Conservation (phyloP, 306 rosid genomes). For the Malus orientalis region DNA sequence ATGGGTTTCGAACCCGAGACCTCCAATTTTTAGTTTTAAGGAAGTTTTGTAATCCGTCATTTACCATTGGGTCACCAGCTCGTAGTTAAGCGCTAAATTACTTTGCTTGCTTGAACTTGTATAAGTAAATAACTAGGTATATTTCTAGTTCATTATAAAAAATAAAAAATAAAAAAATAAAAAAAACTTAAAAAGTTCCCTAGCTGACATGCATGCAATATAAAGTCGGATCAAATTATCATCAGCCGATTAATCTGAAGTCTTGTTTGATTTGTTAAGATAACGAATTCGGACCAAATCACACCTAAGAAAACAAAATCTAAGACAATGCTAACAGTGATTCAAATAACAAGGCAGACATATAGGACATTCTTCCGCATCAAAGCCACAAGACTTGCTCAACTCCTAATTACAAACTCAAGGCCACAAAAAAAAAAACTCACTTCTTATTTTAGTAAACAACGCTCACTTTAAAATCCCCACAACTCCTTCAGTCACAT, state of each 20-base stretch:
- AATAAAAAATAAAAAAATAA: too few relatives aligned
- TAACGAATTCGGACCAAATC: background rate
- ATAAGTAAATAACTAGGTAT: too few relatives aligned
- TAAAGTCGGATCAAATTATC: background rate
- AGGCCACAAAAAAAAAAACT: background rate
- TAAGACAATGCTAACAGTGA: background rate
- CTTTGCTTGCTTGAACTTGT: too few relatives aligned
- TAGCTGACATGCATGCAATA: too few relatives aligned
- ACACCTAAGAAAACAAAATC: background rate
- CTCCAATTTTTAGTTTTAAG: too few relatives aligned
- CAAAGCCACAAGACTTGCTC: constrained; percentile 27
- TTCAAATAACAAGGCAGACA: background rate
- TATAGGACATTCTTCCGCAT: constrained; percentile 1
- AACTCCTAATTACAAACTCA: constrained; percentile 7
- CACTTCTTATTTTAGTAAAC: constrained; percentile 19
- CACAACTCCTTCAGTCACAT: background rate
- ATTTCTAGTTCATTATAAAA: too few relatives aligned
- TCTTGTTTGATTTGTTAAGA: background rate
- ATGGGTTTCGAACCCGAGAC: too few relatives aligned
- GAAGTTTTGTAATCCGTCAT: too few relatives aligned
- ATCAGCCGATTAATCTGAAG: background rate
- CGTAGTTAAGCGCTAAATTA: too few relatives aligned
- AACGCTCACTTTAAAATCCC: constrained; percentile 1
- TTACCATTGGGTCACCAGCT: too few relatives aligned
- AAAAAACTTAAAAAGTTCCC: too few relatives aligned